Percentiles rank a stretch among this genome's conserved stretches.
Evolutionary conservation across 495 filamentous ascomycete species (phyloP).

Genomic region (Hypoxylon crocopeplum): DNA sequence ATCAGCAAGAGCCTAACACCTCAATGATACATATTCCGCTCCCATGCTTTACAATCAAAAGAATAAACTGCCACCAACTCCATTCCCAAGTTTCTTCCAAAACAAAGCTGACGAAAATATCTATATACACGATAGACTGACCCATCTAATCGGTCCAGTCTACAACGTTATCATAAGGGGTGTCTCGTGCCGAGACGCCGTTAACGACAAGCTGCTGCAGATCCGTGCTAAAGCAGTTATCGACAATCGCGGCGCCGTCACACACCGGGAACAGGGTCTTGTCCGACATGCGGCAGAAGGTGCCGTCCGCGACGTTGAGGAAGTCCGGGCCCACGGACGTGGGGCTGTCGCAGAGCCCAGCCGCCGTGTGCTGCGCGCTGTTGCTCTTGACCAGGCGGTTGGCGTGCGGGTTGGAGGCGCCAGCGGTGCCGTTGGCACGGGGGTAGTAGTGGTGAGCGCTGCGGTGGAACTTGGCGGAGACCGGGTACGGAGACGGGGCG

Average conservation of each 20-base stretch:
- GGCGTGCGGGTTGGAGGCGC: not conserved
- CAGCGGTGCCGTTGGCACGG: not conserved
- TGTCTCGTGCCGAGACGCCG: slow-evolving; percentile 12
- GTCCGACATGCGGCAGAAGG: slow-evolving; percentile 45
- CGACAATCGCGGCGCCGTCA: not conserved
- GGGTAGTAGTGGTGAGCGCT: not conserved
- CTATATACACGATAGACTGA: too few species aligned
- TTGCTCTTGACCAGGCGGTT: slow-evolving; percentile 43
- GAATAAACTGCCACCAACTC: too few species aligned
- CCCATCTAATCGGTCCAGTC: slow-evolving; percentile 25
- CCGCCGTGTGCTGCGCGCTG: slow-evolving; percentile 26
- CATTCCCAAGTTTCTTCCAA: too few species aligned
- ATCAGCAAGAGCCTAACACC: too few species aligned
- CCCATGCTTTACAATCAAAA: too few species aligned
- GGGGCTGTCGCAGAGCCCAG: slow-evolving; percentile 36
- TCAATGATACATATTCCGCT: too few species aligned
- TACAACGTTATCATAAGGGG: slow-evolving; percentile 22
- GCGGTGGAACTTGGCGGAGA: slow-evolving; percentile 15
- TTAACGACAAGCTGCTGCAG: slow-evolving; percentile 13
- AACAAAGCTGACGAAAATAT: too few species aligned
- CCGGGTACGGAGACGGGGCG: slow-evolving; percentile 9
- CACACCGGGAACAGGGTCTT: slow-evolving; percentile 35
- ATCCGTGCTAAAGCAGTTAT: slow-evolving; percentile 31
- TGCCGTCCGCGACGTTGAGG: slow-evolving; percentile 24
- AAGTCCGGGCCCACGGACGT: slow-evolving; percentile 44